A percentile compares a stretch with the other conserved stretches of the same genome.
Evolutionary conservation across 1,284 basidiomycete species (phyloP).

Genomic region (Leucoagaricus sp.): DNA sequence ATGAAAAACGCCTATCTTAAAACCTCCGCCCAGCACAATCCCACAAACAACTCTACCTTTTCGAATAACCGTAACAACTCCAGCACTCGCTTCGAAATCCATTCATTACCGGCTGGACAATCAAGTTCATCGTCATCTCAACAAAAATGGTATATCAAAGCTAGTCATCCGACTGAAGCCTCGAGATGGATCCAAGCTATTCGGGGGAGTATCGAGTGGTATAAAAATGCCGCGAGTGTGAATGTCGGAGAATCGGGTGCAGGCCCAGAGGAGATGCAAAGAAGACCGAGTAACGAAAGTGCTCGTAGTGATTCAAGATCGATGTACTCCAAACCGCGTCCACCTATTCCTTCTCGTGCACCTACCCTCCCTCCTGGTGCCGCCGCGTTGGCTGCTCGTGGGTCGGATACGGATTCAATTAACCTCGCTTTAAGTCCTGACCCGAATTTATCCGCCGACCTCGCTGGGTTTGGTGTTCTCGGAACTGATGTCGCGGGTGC

Average conservation of each 20-base stretch:
- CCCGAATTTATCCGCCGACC: not conserved
- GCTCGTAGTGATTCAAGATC: constrained; percentile 26
- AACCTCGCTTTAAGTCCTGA: not conserved
- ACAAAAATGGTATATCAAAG: constrained; percentile 90
- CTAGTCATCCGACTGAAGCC: constrained; percentile 88
- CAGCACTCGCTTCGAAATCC: constrained; percentile 80
- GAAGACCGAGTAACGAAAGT: constrained; percentile 35
- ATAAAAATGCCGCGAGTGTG: constrained; percentile 21
- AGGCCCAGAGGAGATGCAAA: constrained; percentile 9
- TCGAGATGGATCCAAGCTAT: constrained; percentile 86
- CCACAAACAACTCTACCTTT: not conserved
- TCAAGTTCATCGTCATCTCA: constrained; percentile 33
- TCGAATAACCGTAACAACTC: constrained; percentile 33
- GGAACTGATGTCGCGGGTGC: too few species aligned
- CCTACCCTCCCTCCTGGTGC: constrained; percentile 17
- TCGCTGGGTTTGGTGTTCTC: too few species aligned
- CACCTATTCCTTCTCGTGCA: constrained; percentile 20
- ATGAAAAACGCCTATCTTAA: constrained; percentile 81
- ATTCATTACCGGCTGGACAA: constrained; percentile 55
- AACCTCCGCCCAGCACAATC: constrained; percentile 31
- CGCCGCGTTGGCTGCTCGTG: not conserved
- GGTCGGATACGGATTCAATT: constrained; percentile 17
- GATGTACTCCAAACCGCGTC: constrained; percentile 12
- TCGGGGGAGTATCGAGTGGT: constrained; percentile 72
- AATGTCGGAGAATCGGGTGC: not conserved